Conservation (phyloP, 148 eudicot species). For the Arctostaphylos glauca region DNA sequence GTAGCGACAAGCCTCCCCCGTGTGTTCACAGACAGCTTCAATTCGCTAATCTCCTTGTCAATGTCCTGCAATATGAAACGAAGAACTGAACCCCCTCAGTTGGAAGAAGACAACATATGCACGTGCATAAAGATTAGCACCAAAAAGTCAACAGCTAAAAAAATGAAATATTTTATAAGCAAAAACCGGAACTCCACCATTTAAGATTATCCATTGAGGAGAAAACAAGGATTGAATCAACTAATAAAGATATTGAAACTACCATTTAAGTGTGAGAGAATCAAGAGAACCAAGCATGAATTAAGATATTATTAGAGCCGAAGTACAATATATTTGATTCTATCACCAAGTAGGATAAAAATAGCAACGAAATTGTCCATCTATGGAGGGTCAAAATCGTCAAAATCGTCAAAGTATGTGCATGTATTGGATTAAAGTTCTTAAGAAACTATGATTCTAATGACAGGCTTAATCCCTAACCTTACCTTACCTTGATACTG, state of each 20-base stretch:
- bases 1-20: constrained; percentile 98
- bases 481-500: neutral
- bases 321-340: neutral
- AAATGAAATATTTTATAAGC: neutral
- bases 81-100: neutral
- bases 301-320: neutral
- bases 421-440: neutral
- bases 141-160: neutral
- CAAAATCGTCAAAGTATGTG: neutral
- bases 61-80: constrained; percentile 62
- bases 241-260: neutral
- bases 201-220: neutral
- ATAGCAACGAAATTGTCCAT: too few species aligned
- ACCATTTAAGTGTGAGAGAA: neutral
- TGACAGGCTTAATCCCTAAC: neutral
- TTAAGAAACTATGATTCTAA: neutral
- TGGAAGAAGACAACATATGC: neutral
- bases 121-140: neutral
- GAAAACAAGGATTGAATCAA: neutral
- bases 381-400: neutral
- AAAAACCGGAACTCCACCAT: neutral
- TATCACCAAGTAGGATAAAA: neutral
- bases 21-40: constrained; percentile 86
- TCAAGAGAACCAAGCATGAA: neutral
- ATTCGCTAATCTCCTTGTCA: constrained; percentile 87